A percentile compares a stretch with the other conserved stretches of the same genome.
Evolutionary conservation across 257 asterid genomes (phyloP).

Genomic region (Agastache rugosa): DNA sequence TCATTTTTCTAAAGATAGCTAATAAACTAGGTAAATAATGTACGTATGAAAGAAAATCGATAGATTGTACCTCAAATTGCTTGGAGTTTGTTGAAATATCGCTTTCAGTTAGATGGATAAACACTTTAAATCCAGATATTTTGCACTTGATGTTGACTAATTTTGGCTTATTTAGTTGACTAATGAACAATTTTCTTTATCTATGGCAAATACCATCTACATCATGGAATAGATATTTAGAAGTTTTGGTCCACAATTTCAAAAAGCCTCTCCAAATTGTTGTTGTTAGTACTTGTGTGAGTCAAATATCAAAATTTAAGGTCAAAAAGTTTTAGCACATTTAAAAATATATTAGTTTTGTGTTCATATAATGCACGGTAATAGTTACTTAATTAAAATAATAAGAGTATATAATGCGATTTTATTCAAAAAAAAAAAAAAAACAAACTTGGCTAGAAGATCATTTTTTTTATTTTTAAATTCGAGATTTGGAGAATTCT

Average conservation of each 20-base stretch:
- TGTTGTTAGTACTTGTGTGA: background rate
- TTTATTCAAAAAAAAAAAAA: too few species aligned
- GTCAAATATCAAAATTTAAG: background rate
- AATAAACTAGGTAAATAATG: background rate
- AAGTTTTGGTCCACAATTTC: background rate
- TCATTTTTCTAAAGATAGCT: background rate
- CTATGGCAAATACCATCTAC: background rate
- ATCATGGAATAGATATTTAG: background rate
- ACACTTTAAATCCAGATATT: slow-evolving; percentile 3
- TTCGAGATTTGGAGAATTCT: too few species aligned
- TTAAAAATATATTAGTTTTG: too few species aligned
- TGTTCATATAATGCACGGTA: too few species aligned
- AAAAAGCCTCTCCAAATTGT: background rate
- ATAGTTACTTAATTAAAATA: too few species aligned
- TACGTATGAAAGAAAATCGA: background rate
- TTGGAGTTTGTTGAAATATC: slow-evolving; percentile 27
- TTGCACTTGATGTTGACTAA: slow-evolving; percentile 10
- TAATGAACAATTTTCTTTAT: background rate
- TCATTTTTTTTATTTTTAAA: too few species aligned
- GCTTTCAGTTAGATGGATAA: slow-evolving; percentile 35
- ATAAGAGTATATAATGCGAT: too few species aligned
- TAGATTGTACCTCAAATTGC: slow-evolving; percentile 14
- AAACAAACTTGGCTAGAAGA: too few species aligned
- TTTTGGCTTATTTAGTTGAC: slow-evolving; percentile 14
- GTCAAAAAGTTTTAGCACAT: background rate